These are phyloP conservation scores for Lactarius indigo DNA, from an alignment of 768 basidiomycete genomes.

Conservation along the genomic window DNA sequence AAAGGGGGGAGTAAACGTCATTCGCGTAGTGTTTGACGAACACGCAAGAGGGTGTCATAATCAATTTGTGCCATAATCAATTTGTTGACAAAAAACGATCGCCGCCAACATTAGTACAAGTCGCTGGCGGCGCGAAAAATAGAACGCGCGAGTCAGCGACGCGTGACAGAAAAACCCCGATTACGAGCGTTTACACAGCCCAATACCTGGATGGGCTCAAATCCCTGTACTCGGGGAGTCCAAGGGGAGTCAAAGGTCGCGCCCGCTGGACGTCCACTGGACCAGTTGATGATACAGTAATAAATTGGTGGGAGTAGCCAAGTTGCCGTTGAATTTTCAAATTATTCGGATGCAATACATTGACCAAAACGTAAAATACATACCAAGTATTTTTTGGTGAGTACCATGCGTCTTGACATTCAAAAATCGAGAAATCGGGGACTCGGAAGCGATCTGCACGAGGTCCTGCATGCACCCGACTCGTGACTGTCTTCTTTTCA, in stretches of 20 bases:
- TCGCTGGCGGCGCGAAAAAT: neutral
- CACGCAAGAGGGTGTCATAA: neutral
- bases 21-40: neutral
- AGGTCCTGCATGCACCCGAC: too few species aligned
- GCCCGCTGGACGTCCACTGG: too few species aligned
- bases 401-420: neutral
- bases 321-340: too few species aligned
- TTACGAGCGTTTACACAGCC: neutral
- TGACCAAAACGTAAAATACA: neutral
- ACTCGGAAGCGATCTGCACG: neutral
- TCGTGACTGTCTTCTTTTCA: neutral
- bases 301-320: too few species aligned
- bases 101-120: neutral
- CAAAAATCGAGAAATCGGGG: neutral
- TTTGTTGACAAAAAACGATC: neutral
- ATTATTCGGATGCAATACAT: too few species aligned
- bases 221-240: too few species aligned
- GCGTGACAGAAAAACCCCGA: too few species aligned
- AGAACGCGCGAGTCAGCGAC: neutral
- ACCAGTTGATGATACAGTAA: too few species aligned
- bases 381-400: neutral
- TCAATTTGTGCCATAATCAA: neutral
- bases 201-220: neutral
- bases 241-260: too few species aligned
- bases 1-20: neutral